Evolutionary conservation across 495 filamentous ascomycete species (phyloP), one percentile per base, ranked within the genome.

Genomic region (Pyrenula massariospora): DNA sequence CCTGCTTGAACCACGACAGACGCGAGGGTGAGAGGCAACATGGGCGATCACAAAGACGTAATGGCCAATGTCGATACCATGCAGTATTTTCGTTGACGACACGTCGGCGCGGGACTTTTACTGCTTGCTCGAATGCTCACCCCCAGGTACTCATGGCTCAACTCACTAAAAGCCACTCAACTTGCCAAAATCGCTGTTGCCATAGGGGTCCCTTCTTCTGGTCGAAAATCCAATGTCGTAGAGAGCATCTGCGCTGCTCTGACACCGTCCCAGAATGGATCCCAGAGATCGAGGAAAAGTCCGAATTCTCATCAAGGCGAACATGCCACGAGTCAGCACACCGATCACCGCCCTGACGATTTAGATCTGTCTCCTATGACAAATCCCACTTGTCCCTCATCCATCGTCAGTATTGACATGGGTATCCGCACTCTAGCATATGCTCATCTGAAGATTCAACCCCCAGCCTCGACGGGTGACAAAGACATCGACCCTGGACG

Each of bases 401-500:
- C 31, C 24, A 79, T 97, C 52, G 66, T 96, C 22, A 90, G 88
- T 65, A 85, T 93, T 62, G 89, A 96, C 69, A 83, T 96, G 79
- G 89, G 91, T 49, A 84, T 96, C 62, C 80, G 81, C 48, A 94
- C 93, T 70, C 72, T 95, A 15, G 91, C 89, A 12, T 89, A 84
- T 60, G 70, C 72, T 36, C 66, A 72, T 67, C 51, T 76, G n/a
- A 24, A 59, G 0, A 62, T 73, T 15, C 31, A 42, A 42, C 31
- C 5, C 5, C 31, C 31, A 42, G 31, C 31, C 5, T n/a, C n/a
- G n/a, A n/a, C n/a, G n/a, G n/a, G n/a, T n/a, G n/a, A n/a, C n/a
- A n/a, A n/a, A n/a, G n/a, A n/a, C n/a, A n/a, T n/a, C n/a, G n/a
- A n/a, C n/a, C n/a, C n/a, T n/a, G n/a, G n/a, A n/a, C n/a, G n/a